These are phyloP conservation scores for Eucalyptus urophylla DNA, from an alignment of 345 rosid genomes.

Conservation along the genomic window DNA sequence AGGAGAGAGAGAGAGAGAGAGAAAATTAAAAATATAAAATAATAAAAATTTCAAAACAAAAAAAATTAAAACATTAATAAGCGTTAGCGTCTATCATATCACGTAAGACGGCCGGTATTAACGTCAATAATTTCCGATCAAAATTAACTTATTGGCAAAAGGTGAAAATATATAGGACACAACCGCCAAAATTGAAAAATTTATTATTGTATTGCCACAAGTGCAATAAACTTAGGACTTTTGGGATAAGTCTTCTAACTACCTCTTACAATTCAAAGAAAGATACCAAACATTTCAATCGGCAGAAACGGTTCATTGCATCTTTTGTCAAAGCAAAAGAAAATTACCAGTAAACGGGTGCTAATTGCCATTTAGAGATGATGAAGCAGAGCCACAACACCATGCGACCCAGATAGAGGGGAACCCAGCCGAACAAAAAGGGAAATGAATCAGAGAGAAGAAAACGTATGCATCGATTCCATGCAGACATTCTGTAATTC, in stretches of 20 bases:
- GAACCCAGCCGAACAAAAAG: background rate
- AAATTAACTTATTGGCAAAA: too few species aligned
- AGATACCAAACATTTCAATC: background rate
- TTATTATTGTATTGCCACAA: too few species aligned
- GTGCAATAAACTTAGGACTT: too few species aligned
- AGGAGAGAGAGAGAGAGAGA: too few species aligned
- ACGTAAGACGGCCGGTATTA: rapidly evolving
- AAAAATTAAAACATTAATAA: too few species aligned
- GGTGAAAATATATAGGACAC: background rate
- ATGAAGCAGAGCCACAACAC: background rate
- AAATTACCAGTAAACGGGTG: background rate
- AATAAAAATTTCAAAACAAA: too few species aligned
- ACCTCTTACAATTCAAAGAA: background rate
- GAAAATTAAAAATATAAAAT: too few species aligned
- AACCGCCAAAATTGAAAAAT: rapidly evolving
- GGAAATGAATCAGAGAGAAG: background rate
- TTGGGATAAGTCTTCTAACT: background rate
- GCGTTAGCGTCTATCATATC: rapidly evolving
- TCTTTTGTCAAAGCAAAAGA: background rate
- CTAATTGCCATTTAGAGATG: background rate
- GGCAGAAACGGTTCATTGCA: background rate
- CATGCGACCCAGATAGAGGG: background rate
- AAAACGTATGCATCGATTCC: background rate
- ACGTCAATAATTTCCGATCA: rapidly evolving
- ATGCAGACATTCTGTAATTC: background rate